Conservation (phyloP, 306 rosid species). For the Casuarina glauca region DNA sequence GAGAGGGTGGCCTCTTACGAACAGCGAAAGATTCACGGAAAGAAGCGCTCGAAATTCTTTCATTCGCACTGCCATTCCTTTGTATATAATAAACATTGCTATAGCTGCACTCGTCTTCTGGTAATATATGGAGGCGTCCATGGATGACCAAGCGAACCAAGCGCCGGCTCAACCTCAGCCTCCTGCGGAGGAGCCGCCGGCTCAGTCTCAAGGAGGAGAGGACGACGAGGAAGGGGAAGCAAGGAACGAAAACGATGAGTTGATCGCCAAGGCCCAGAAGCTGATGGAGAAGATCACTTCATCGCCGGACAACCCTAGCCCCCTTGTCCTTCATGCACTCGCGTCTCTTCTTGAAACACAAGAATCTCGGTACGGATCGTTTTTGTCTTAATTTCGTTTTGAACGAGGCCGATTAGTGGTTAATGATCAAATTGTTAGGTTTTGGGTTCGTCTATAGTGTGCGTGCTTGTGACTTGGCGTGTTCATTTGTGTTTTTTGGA, state of each 20-base stretch:
- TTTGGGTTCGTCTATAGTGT: not conserved
- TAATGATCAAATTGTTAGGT: not conserved
- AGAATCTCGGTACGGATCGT: slow-evolving; percentile 53
- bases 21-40: not conserved
- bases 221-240: slow-evolving; percentile 69
- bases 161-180: slow-evolving; percentile 37
- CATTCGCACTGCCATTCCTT: slow-evolving; percentile 8
- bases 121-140: slow-evolving; percentile 40
- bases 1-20: not conserved
- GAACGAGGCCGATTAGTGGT: not conserved
- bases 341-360: slow-evolving; percentile 82
- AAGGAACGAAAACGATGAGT: slow-evolving; percentile 75
- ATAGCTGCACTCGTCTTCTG: not conserved
- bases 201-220: slow-evolving; percentile 28
- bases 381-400: not conserved
- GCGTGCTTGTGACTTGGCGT: not conserved
- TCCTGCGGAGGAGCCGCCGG: slow-evolving; percentile 36
- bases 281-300: slow-evolving; percentile 80
- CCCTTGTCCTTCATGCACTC: slow-evolving; percentile 74
- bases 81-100: not conserved
- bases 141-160: slow-evolving; percentile 50
- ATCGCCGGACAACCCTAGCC: slow-evolving; percentile 74
- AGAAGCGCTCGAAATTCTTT: not conserved
- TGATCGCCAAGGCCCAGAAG: slow-evolving; percentile 67
- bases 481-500: not conserved